Percentiles rank a stretch among this genome's conserved stretches.
These are phyloP conservation scores for Spergularia azorica DNA, from an alignment of 179 eudicot genomes.

Conservation along the genomic window DNA sequence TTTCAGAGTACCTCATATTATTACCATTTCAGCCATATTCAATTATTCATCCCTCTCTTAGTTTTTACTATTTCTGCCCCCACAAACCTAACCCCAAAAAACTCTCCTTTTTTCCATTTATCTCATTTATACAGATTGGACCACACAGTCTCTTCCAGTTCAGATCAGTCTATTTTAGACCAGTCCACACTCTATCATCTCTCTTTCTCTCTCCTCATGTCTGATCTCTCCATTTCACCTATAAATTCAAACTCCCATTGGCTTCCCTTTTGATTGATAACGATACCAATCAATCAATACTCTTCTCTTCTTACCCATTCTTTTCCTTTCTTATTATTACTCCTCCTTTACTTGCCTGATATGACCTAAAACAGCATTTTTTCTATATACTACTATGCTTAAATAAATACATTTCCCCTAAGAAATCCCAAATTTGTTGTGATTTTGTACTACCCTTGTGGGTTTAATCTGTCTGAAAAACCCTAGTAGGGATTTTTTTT, in stretches of 20 bases:
- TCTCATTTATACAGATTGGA: slow-evolving; percentile 23
- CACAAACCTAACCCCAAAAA: slow-evolving; percentile 15
- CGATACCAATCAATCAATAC: neutral
- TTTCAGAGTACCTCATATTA: neutral
- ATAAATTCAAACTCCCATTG: slow-evolving; percentile 22
- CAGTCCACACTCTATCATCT: slow-evolving; percentile 2
- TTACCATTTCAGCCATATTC: slow-evolving; percentile 29
- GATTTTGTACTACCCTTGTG: too few relatives aligned
- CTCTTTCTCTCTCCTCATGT: too few relatives aligned
- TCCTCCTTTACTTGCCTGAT: slow-evolving; percentile 20
- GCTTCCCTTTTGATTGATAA: slow-evolving; percentile 17
- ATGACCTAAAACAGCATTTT: neutral
- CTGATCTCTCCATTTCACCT: neutral
- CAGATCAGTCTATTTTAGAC: neutral
- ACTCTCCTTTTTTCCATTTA: neutral
- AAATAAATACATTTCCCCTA: too few relatives aligned
- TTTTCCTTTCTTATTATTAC: neutral
- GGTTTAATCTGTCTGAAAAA: neutral
- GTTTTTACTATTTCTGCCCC: slow-evolving; percentile 39
- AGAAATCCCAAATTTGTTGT: too few relatives aligned
- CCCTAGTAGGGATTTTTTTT: slow-evolving; percentile 17
- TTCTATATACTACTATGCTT: neutral
- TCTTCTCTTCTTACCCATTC: neutral
- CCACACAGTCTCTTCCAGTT: slow-evolving; percentile 13
- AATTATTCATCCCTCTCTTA: slow-evolving; percentile 1